Evolutionary conservation across 164 flowering plant species (phyloP).

Genomic region (Amborella trichopoda): DNA sequence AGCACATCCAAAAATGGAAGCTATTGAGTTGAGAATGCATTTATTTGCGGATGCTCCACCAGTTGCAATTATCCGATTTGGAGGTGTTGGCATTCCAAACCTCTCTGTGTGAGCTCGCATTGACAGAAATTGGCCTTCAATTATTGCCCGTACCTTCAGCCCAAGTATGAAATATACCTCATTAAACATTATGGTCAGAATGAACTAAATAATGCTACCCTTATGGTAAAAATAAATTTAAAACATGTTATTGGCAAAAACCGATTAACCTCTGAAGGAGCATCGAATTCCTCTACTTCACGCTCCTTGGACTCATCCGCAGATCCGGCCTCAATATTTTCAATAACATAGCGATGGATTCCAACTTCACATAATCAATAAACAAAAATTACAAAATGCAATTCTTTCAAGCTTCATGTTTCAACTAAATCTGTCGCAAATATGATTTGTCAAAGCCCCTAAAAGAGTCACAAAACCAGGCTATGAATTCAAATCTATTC

Average conservation of each 20-base stretch:
- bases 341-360: slow-evolving; percentile 58
- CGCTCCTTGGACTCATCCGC: slow-evolving; percentile 36
- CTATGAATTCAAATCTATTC: slow-evolving; percentile 5
- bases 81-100: slow-evolving; percentile 91
- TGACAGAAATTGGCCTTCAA: slow-evolving; percentile 88
- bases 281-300: slow-evolving; percentile 73
- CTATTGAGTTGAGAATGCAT: slow-evolving; percentile 43
- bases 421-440: background rate
- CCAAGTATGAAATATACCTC: no score
- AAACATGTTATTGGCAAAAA: no score
- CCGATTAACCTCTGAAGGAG: slow-evolving; percentile 97
- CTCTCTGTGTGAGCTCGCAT: slow-evolving; percentile 87
- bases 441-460: no score
- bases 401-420: no score
- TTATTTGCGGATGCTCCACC: slow-evolving; percentile 94
- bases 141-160: slow-evolving; percentile 68
- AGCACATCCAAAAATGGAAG: slow-evolving; percentile 78
- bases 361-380: slow-evolving; percentile 70
- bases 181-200: no score
- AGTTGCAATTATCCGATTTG: slow-evolving; percentile 79
- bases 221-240: no score
- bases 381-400: no score
- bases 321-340: slow-evolving; percentile 31
- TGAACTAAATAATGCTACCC: no score
- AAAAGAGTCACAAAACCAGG: no score